These are phyloP conservation scores for Amanita jacksonii DNA, from an alignment of 768 basidiomycete species.

Conservation along the genomic window DNA sequence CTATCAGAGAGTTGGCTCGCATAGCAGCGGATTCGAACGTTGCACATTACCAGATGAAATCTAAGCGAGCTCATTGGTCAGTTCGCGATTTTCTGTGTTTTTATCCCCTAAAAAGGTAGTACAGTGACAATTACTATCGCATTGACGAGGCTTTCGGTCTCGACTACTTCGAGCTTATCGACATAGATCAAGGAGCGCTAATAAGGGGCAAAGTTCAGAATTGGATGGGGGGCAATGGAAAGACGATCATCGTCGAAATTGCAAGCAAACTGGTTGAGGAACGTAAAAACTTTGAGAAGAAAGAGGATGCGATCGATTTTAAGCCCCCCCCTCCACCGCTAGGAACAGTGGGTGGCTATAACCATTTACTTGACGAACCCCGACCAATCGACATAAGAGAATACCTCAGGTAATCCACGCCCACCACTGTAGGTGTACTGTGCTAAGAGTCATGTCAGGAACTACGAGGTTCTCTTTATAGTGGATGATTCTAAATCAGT, in stretches of 20 bases:
- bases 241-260: neutral
- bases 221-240: neutral
- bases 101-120: neutral
- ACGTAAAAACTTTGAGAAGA: neutral
- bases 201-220: neutral
- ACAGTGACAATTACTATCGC: neutral
- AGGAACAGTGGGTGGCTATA: constrained; percentile 15
- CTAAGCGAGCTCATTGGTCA: neutral
- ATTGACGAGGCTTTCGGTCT: constrained; percentile 4
- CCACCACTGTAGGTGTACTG: neutral
- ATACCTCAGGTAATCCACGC: constrained; percentile 14
- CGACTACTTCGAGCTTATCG: neutral
- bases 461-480: constrained; percentile 20
- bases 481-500: constrained; percentile 24
- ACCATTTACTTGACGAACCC: constrained; percentile 17
- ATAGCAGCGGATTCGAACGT: constrained; percentile 3
- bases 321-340: constrained; percentile 15
- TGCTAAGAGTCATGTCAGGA: constrained; percentile 10
- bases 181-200: neutral
- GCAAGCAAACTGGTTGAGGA: constrained; percentile 10
- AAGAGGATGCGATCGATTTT: neutral
- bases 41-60: neutral
- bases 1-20: constrained; percentile 1
- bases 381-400: constrained; percentile 17
- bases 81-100: neutral